These are phyloP conservation scores for Erysiphe neolycopersici DNA, from an alignment of 2,329 filamentous ascomycete genomes.

Conservation along the genomic window DNA sequence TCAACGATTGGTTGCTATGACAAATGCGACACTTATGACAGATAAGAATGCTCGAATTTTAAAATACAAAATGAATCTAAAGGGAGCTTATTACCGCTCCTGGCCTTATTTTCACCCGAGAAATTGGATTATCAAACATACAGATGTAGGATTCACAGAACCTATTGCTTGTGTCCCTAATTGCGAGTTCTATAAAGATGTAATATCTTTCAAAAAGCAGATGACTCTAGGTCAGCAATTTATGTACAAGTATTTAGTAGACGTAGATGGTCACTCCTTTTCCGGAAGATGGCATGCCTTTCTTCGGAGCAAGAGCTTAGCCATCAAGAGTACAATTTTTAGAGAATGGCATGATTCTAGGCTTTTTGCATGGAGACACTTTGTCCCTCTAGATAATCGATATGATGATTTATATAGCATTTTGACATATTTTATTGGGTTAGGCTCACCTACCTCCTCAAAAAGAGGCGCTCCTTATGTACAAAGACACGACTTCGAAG, in stretches of 20 bases:
- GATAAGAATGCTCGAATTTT: conserved; percentile 15
- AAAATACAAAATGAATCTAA: conserved; percentile 12
- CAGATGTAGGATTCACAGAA: conserved; percentile 15
- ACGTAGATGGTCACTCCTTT: conserved; percentile 52
- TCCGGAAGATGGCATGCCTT: conserved; percentile 44
- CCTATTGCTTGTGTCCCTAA: conserved; percentile 20
- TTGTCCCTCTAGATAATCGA: conserved; percentile 51
- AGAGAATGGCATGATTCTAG: conserved; percentile 58
- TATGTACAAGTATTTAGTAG: conserved; percentile 39
- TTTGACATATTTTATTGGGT: conserved; percentile 47
- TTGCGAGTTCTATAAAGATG: conserved; percentile 20
- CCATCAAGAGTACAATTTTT: conserved; percentile 55
- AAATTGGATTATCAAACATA: conserved; percentile 11
- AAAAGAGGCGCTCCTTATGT: conserved; percentile 18
- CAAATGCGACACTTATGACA: conserved; percentile 22
- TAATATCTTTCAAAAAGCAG: conserved; percentile 21
- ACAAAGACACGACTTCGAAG: conserved; percentile 23
- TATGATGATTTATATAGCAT: conserved; percentile 47
- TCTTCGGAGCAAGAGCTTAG: conserved; percentile 38
- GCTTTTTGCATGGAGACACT: conserved; percentile 53
- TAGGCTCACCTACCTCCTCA: conserved; percentile 21
- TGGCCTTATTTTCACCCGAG: conserved; percentile 18
- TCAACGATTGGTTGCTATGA: conserved; percentile 27
- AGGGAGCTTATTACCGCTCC: conserved; percentile 16
- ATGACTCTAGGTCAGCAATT: conserved; percentile 31